Conservation (phyloP, 192 early-diverging fungal species). For the Coemansia brasiliensis region DNA sequence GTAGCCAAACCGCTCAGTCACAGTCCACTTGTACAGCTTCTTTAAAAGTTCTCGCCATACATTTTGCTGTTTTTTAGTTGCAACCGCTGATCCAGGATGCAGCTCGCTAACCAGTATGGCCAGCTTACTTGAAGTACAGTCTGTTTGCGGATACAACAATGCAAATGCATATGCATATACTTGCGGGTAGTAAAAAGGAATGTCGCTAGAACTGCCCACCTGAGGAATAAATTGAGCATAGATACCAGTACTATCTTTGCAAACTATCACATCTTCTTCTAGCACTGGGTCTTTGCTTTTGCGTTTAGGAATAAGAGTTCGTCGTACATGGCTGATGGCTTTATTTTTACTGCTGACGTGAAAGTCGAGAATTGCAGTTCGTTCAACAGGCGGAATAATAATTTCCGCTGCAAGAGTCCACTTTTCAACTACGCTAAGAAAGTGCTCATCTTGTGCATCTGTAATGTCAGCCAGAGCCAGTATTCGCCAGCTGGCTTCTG, state of each 20-base stretch:
- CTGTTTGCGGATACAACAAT: slow-evolving; percentile 7
- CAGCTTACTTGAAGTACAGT: background rate
- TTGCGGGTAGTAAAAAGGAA: slow-evolving; percentile 56
- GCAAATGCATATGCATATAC: slow-evolving; percentile 40
- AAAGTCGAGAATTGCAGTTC: slow-evolving; percentile 39
- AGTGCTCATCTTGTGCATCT: slow-evolving; percentile 32
- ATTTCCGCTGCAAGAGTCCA: slow-evolving; percentile 63
- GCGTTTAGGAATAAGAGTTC: slow-evolving; percentile 46
- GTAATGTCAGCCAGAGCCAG: slow-evolving; percentile 30
- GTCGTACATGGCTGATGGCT: slow-evolving; percentile 22
- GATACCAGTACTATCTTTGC: slow-evolving; percentile 2
- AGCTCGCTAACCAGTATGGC: slow-evolving; percentile 30
- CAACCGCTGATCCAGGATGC: slow-evolving; percentile 11
- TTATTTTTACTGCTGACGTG: background rate
- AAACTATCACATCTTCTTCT: slow-evolving; percentile 37
- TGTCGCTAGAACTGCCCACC: slow-evolving; percentile 4
- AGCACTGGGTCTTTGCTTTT: slow-evolving; percentile 34
- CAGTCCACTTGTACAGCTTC: slow-evolving; percentile 70
- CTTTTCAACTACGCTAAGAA: slow-evolving; percentile 49
- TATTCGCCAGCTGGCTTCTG: slow-evolving; percentile 22
- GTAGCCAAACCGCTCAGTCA: slow-evolving; percentile 70
- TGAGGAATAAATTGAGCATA: slow-evolving; percentile 37
- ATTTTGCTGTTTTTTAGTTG: slow-evolving; percentile 57
- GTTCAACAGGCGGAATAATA: slow-evolving; percentile 63
- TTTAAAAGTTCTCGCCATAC: slow-evolving; percentile 66